Percentiles rank a stretch among this genome's conserved stretches.
Evolutionary conservation across 331 rosid genomes (phyloP).

Genomic region (Spiraea crenata): DNA sequence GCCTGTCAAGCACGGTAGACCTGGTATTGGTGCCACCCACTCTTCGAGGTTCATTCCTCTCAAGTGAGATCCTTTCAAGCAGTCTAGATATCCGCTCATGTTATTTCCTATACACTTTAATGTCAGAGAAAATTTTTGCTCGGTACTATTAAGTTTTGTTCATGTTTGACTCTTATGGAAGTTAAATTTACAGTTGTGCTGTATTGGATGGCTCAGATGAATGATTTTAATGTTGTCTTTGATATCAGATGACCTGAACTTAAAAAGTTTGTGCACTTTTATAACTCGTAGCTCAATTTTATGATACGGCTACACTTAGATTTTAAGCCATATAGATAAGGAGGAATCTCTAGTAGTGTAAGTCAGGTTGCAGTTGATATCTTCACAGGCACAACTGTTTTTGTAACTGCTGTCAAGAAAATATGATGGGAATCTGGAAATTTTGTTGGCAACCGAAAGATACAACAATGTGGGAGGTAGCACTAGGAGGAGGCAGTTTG

Average conservation of each 20-base stretch:
- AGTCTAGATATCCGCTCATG: constrained; percentile 17
- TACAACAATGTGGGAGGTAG: too few relatives aligned
- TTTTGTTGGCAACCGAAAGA: too few relatives aligned
- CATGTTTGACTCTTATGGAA: not conserved
- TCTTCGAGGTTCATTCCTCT: constrained; percentile 97
- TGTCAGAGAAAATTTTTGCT: constrained; percentile 35
- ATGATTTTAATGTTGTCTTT: not conserved
- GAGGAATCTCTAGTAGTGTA: too few relatives aligned
- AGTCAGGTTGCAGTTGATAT: too few relatives aligned
- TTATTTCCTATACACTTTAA: constrained; percentile 16
- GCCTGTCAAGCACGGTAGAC: constrained; percentile 97
- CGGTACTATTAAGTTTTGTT: constrained; percentile 10
- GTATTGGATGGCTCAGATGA: constrained; percentile 4
- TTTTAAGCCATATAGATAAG: too few relatives aligned
- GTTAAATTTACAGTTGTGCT: constrained; percentile 14
- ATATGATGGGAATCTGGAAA: too few relatives aligned
- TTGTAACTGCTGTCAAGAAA: too few relatives aligned
- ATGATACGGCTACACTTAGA: not conserved
- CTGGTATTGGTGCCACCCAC: constrained; percentile 99
- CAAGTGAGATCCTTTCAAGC: constrained; percentile 50
- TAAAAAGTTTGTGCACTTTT: not conserved
- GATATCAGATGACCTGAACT: not conserved
- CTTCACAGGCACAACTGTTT: too few relatives aligned
- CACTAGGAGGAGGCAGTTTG: too few relatives aligned
- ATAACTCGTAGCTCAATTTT: not conserved